These are phyloP conservation scores for Thelonectria olida DNA, from an alignment of 2,329 filamentous ascomycete genomes.

Conservation along the genomic window DNA sequence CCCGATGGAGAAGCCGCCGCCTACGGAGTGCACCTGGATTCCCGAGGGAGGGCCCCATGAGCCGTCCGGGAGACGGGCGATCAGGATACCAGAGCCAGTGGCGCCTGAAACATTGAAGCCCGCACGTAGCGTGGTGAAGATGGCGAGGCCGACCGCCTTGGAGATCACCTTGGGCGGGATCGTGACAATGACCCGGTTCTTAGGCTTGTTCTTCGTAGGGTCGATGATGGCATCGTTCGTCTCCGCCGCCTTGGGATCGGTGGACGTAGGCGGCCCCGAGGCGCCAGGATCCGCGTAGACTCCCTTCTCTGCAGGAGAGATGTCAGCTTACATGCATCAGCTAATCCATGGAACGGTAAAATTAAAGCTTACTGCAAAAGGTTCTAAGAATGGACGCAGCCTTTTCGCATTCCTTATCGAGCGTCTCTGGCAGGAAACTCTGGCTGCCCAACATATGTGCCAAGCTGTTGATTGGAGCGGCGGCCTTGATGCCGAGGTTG, in stretches of 20 bases:
- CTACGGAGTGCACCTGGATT: conserved; percentile 82
- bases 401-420: conserved; percentile 93
- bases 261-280: conserved; percentile 42
- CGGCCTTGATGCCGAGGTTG: conserved; percentile 55
- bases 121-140: conserved; percentile 76
- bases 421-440: conserved; percentile 84
- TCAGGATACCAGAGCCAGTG: conserved; percentile 71
- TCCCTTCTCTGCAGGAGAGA: conserved; percentile 54
- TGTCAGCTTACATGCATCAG: background rate
- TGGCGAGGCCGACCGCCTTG: conserved; percentile 73
- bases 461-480: conserved; percentile 80
- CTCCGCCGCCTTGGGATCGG: conserved; percentile 42
- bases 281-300: conserved; percentile 55
- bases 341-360: background rate
- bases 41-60: conserved; percentile 84
- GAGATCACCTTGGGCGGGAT: conserved; percentile 69
- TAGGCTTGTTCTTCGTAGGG: conserved; percentile 49
- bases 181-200: conserved; percentile 60
- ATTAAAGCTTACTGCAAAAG: conserved; percentile 77
- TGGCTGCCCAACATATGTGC: conserved; percentile 85
- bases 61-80: conserved; percentile 70
- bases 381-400: conserved; percentile 83
- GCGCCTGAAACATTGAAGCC: conserved; percentile 74
- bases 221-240: conserved; percentile 42
- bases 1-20: conserved; percentile 81